Evolutionary conservation across 345 rosid genomes (phyloP).

Genomic region (Punica granatum): DNA sequence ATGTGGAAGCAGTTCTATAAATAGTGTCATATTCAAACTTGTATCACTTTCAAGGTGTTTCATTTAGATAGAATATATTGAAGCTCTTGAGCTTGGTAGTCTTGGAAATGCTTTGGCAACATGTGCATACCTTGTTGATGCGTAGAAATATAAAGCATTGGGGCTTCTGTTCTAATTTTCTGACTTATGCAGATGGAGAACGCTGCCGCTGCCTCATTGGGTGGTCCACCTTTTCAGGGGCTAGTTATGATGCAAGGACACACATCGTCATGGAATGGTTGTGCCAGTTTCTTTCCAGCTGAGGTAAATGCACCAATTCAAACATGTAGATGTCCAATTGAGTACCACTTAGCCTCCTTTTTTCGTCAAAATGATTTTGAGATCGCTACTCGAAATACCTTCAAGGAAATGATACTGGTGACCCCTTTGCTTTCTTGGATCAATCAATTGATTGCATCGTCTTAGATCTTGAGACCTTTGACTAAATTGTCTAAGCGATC

Average conservation of each 20-base stretch:
- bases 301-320: conserved; percentile 36
- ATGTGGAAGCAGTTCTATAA: neutral
- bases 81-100: neutral
- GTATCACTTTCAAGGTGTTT: neutral
- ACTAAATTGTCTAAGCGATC: neutral
- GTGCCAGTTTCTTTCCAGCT: conserved; percentile 35
- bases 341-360: too few relatives aligned
- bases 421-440: neutral
- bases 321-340: neutral
- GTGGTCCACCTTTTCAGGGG: conserved; percentile 40
- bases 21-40: neutral
- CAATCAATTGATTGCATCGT: too few relatives aligned
- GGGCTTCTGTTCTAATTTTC: neutral
- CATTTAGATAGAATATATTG: neutral
- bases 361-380: neutral
- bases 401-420: neutral
- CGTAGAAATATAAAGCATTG: neutral
- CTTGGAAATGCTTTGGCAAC: neutral
- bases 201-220: conserved; percentile 22
- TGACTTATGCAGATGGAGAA: conserved; percentile 4
- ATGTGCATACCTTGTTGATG: neutral
- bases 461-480: neutral
- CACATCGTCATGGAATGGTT: conserved; percentile 35
- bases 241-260: conserved; percentile 45
- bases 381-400: neutral